Base-by-base conservation (phyloP, 2,329 filamentous ascomycete genomes). In the Botrytis paeoniae region DNA sequence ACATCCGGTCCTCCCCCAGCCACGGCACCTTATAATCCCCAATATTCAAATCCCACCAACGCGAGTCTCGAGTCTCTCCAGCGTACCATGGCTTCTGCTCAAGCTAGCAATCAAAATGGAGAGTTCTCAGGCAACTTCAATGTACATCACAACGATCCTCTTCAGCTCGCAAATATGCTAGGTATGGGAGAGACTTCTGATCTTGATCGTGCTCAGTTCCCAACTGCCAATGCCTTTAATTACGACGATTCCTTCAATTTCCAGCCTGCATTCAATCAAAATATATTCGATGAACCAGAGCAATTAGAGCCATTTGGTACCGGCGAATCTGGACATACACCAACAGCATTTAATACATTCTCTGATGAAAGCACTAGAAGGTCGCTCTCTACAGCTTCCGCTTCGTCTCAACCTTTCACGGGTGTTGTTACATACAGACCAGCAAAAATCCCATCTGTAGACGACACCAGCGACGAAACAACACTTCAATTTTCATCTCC, bases 11-110 rank as follows among this genome's bases (percentile, higher is more conserved):
- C 78, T 61, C 76, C 77, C 12, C 74, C 77, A 62, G 61, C 79
- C 14, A 75, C 76, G 6, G 77, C 78, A 70, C 64, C 76, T 22
- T 80, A 73, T 51, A 78, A 78, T 32, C 79, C 79, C 0, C 77
- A 80, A 66, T 80, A 80, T 60, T 25, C 60, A 14, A 76, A 81
- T 66, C 77, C 76, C n/a, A 68, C 76, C 3, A 74, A 61, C 14
- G 77, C 78, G 14, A 80, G 77, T 63, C 73, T 79, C 62, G 75
- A 80, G 63, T 80, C 79, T 10, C 74, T 80, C 20, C 74, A 78
- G 14, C 75, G 78, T n/a, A 77, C 78, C 16, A 73, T 80, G 71
- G 77, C 77, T 66, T 74, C 72, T 41, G 76, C 75, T 25, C 76
- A 77, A 39, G 73, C 74, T 16, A 74, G 74, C 35, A 74, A 73